Evolutionary conservation across 192 early-diverging fungal genomes (phyloP).

Genomic region (Podochytrium sp.): DNA sequence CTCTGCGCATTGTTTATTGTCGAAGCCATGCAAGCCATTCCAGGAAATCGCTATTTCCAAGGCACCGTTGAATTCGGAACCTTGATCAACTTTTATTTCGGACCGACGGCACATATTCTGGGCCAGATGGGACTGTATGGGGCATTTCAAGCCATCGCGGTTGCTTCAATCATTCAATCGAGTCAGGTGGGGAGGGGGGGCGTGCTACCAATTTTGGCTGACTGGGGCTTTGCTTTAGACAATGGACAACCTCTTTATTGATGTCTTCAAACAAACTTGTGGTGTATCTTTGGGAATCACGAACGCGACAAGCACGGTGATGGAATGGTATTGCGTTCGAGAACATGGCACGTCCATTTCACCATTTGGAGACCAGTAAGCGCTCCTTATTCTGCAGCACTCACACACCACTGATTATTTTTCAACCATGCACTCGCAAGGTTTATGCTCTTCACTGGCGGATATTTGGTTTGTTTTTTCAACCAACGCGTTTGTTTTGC

Average conservation of each 20-base stretch:
- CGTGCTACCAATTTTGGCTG: background rate
- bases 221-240: conserved; percentile 37
- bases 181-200: conserved; percentile 34
- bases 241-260: conserved; percentile 48
- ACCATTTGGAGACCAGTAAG: conserved; percentile 45
- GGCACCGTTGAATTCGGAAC: conserved; percentile 64
- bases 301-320: background rate
- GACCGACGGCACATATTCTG: conserved; percentile 38
- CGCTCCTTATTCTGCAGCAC: conserved; percentile 29
- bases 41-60: conserved; percentile 61
- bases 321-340: conserved; percentile 29
- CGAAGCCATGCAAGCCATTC: conserved; percentile 64
- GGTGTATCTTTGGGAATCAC: conserved; percentile 27
- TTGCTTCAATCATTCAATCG: conserved; percentile 53
- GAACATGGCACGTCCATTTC: conserved; percentile 29
- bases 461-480: conserved; percentile 9
- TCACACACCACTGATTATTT: conserved; percentile 27
- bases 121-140: conserved; percentile 57
- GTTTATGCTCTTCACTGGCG: conserved; percentile 36
- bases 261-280: conserved; percentile 45
- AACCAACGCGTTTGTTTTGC: background rate
- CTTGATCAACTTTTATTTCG: conserved; percentile 65
- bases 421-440: background rate
- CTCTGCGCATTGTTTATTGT: conserved; percentile 58
- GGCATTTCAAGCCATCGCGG: conserved; percentile 48